phyloP scores from a whole-genome alignment of 495 filamentous ascomycete genomes.

The Lichina pygmaea region DNA sequence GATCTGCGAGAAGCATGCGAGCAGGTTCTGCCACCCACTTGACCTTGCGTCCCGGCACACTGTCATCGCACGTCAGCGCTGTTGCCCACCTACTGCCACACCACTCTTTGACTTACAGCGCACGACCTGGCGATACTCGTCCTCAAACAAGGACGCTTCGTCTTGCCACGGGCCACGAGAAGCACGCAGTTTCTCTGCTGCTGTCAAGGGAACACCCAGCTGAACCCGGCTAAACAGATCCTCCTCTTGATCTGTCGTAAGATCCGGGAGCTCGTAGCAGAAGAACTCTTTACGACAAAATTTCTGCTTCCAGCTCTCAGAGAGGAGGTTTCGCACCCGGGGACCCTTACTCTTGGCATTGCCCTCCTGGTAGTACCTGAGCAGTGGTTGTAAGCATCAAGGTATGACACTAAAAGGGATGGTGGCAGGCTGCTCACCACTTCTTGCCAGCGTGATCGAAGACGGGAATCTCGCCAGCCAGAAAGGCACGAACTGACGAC shows the following conservation, averaged over 20 bases:
- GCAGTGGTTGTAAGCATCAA: not conserved
- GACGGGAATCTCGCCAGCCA: slow-evolving; percentile 18
- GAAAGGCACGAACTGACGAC: slow-evolving; percentile 17
- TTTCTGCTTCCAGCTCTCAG: slow-evolving; percentile 7
- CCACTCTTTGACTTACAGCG: slow-evolving; percentile 9
- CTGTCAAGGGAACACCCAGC: slow-evolving; percentile 16
- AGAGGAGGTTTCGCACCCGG: slow-evolving; percentile 7
- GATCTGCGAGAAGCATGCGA: not conserved
- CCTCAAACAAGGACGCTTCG: slow-evolving; percentile 14
- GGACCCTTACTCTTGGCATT: slow-evolving; percentile 2
- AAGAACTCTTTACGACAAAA: slow-evolving; percentile 15
- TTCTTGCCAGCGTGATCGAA: slow-evolving; percentile 11
- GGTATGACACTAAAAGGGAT: too few relatives aligned
- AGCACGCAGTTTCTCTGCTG: slow-evolving; percentile 23
- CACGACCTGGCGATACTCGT: slow-evolving; percentile 13
- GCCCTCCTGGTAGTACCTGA: not conserved
- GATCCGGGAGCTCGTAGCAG: slow-evolving; percentile 16
- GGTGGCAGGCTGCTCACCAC: slow-evolving; percentile 8
- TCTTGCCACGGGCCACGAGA: slow-evolving; percentile 18
- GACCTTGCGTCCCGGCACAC: not conserved
- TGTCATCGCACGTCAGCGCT: slow-evolving; percentile 5
- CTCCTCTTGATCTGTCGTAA: slow-evolving; percentile 18
- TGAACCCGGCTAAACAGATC: slow-evolving; percentile 22
- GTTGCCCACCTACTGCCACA: not conserved
- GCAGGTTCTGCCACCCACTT: slow-evolving; percentile 1